Conservation (phyloP, 805 yeast species). For the Ogataea pini region DNA sequence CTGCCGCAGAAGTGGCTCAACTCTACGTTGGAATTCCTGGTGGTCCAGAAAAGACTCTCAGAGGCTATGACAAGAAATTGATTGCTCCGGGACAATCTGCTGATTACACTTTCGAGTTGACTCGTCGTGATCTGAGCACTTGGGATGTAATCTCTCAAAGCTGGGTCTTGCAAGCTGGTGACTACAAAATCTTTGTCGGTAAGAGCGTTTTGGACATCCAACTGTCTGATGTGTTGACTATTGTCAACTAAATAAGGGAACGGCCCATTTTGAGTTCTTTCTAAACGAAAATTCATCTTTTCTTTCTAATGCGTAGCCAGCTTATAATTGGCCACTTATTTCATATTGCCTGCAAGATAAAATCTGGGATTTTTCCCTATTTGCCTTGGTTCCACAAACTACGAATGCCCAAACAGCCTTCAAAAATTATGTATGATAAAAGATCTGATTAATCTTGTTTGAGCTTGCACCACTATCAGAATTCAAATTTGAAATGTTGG, state of each 20-base stretch:
- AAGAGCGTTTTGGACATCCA: slow-evolving; percentile 22
- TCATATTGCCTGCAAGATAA: neutral
- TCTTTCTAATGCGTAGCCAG: neutral
- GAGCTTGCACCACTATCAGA: too few relatives aligned
- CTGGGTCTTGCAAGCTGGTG: slow-evolving; percentile 48
- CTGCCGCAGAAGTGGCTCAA: slow-evolving; percentile 46
- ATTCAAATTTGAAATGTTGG: too few relatives aligned
- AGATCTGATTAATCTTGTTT: too few relatives aligned
- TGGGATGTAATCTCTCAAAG: slow-evolving; percentile 47
- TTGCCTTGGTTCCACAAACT: too few relatives aligned
- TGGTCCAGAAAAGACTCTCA: slow-evolving; percentile 42
- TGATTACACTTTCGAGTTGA: slow-evolving; percentile 37
- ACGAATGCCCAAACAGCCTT: too few relatives aligned
- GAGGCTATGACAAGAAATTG: slow-evolving; percentile 46
- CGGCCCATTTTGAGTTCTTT: neutral
- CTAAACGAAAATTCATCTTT: neutral
- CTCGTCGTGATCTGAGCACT: slow-evolving; percentile 43
- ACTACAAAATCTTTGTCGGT: slow-evolving; percentile 42
- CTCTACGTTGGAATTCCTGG: slow-evolving; percentile 45
- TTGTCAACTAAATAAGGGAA: slow-evolving; percentile 2
- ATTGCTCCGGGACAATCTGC: slow-evolving; percentile 37
- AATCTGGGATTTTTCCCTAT: too few relatives aligned
- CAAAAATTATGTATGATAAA: too few relatives aligned
- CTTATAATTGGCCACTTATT: neutral
- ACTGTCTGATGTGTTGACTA: slow-evolving; percentile 12